Conservation (phyloP, 129 eudicot genomes). For the Dittrichia graveolens region DNA sequence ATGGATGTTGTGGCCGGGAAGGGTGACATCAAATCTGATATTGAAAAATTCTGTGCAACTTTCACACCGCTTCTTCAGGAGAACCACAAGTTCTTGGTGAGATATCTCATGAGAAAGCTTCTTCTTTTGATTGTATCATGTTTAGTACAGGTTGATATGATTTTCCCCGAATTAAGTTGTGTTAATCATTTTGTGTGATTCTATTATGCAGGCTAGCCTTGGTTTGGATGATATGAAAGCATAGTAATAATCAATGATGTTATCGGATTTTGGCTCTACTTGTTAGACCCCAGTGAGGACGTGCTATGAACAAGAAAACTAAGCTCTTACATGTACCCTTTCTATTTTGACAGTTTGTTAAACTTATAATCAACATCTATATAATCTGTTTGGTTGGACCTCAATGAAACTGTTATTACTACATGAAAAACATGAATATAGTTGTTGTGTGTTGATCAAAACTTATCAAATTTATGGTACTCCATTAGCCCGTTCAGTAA, state of each 20-base stretch:
- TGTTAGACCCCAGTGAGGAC: conserved; percentile 22
- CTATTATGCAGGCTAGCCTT: conserved; percentile 60
- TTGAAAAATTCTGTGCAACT: conserved; percentile 58
- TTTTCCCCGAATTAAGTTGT: not conserved
- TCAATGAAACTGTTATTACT: conserved; percentile 21
- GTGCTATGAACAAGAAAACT: conserved; percentile 15
- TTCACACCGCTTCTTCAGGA: conserved; percentile 69
- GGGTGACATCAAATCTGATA: conserved; percentile 59
- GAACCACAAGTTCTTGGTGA: conserved; percentile 86
- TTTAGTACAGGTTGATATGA: not conserved
- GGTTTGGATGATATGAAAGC: conserved; percentile 86
- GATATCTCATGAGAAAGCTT: conserved; percentile 25
- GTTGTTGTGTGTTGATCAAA: conserved; percentile 2
- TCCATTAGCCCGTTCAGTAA: not conserved
- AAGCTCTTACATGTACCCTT: conserved; percentile 18
- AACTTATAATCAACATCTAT: conserved; percentile 30
- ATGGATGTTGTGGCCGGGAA: conserved; percentile 71
- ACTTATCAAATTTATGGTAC: conserved; percentile 6
- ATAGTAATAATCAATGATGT: conserved; percentile 30
- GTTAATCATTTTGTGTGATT: conserved; percentile 16
- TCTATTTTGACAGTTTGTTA: conserved; percentile 5
- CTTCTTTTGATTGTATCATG: not conserved
- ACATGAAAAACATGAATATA: not conserved
- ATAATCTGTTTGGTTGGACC: conserved; percentile 26
- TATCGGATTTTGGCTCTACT: not conserved